Conservation (phyloP, 257 asterid species). For the Euphrasia confusa region DNA sequence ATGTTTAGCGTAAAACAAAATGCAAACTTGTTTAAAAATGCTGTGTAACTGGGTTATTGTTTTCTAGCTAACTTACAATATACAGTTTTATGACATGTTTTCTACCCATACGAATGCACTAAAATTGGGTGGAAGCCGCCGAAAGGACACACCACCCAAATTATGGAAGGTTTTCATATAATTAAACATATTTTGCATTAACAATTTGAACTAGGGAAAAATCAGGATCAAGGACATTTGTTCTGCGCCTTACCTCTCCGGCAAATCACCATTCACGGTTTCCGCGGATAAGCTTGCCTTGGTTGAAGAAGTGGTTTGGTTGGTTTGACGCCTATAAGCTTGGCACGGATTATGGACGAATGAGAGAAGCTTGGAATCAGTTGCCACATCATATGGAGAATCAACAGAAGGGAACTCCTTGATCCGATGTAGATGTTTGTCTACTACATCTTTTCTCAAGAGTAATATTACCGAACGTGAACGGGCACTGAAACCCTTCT, state of each 20-base stretch:
- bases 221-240: neutral
- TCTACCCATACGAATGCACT: too few species aligned
- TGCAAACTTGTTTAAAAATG: neutral
- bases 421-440: conserved; percentile 31
- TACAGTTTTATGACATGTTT: too few species aligned
- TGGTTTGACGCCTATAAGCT: conserved; percentile 29
- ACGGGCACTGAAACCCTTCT: conserved; percentile 35
- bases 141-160: too few species aligned
- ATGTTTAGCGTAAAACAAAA: neutral
- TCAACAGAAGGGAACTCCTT: conserved; percentile 35
- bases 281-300: conserved; percentile 28
- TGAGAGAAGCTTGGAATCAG: conserved; percentile 41
- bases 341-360: conserved; percentile 38
- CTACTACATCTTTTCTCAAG: conserved; percentile 46
- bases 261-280: conserved; percentile 26
- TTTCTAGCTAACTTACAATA: too few species aligned
- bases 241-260: conserved; percentile 42
- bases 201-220: conserved; percentile 10
- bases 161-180: too few species aligned
- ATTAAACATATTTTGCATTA: too few species aligned
- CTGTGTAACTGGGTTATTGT: too few species aligned
- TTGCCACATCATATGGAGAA: conserved; percentile 33
- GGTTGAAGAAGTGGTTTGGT: conserved; percentile 27
- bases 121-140: too few species aligned
- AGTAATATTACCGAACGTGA: conserved; percentile 35